A percentile compares a stretch with the other conserved stretches of the same genome.
These are phyloP conservation scores for Physaria fendleri DNA, from an alignment of 345 rosid species.

Conservation along the genomic window DNA sequence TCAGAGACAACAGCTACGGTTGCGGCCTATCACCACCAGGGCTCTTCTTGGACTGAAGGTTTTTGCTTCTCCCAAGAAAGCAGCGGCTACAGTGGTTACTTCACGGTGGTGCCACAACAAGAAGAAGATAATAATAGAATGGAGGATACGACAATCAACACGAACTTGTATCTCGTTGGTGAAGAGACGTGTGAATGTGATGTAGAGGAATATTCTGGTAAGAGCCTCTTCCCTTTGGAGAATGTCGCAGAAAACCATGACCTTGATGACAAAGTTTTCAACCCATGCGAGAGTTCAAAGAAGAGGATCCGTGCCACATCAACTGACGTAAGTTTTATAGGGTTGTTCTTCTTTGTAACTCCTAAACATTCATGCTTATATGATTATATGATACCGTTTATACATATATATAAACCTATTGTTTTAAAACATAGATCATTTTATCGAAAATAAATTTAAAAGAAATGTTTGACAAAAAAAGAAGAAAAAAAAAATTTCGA, in stretches of 20 bases:
- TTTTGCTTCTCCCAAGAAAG: conserved; percentile 34
- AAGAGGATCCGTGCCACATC: conserved; percentile 44
- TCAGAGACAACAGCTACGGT: conserved; percentile 15
- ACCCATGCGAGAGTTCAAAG: conserved; percentile 34
- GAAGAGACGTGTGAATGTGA: conserved; percentile 34
- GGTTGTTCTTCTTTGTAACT: no score
- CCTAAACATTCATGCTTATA: no score
- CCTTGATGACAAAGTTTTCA: conserved; percentile 22
- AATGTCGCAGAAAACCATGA: conserved; percentile 15
- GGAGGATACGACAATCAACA: conserved; percentile 35
- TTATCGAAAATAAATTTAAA: no score
- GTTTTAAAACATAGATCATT: no score
- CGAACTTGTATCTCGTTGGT: conserved; percentile 38
- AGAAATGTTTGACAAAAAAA: no score
- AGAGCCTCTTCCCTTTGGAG: conserved; percentile 10
- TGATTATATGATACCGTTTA: no score
- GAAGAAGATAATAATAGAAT: conserved; percentile 25
- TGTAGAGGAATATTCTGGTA: conserved; percentile 24
- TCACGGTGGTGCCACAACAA: conserved; percentile 14
- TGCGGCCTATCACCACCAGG: conserved; percentile 8
- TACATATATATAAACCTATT: no score
- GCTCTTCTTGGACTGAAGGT: conserved; percentile 4
- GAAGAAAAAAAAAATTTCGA: no score
- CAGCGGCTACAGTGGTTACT: conserved; percentile 24
- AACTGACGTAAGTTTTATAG: conserved; percentile 44